Base-by-base conservation (phyloP, 306 rosid genomes). In the Luffa aegyptiaca region DNA sequence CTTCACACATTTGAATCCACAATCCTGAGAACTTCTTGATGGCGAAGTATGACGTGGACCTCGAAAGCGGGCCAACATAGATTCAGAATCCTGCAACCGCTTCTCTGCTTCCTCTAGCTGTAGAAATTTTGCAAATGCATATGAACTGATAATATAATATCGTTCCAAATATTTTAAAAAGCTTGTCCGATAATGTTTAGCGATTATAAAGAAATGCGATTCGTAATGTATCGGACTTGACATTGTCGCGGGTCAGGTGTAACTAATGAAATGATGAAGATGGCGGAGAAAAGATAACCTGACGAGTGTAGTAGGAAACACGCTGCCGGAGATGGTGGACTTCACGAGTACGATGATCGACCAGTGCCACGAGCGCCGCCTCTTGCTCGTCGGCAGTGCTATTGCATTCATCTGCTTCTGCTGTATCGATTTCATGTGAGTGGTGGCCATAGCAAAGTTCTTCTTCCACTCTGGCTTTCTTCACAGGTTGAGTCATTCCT, bases 61-160 rank as follows among this genome's bases (percentile, higher is more conserved):
- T 44, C 97, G 91, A 82, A 91, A 90, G 76, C 96, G 90, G 82
- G 93, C 93, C 90, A 95, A 86, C 84, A 85, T 82, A 31, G 87
- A 80, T 75, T 89, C 83, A 46, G 97, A 84, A 79, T 92, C 96
- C 72, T 65, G 83, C 71, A 95, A 84, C 83, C 90, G 90, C 77
- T 83, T 86, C 86, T 91, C 93, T 7, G 96, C 88, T 81, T 92
- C 97, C n/a, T 82, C 87, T 78, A 95, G 96, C 98, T 95, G 90
- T 87, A 80, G 18, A 42, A 42, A 12, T 59, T 82, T 76, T 81
- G 53, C 79, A 77, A 83, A 76, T 39, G 53, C 57, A 80, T 57
- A 77, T 82, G 41, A 87, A 79, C 41, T 10, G 17, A 79, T 66
- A 42, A 75, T 45, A 79, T 66, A 42, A 75, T 45, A 8, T 33